Conservation (phyloP, 805 yeast species). For the Isabelozyma heimii region DNA sequence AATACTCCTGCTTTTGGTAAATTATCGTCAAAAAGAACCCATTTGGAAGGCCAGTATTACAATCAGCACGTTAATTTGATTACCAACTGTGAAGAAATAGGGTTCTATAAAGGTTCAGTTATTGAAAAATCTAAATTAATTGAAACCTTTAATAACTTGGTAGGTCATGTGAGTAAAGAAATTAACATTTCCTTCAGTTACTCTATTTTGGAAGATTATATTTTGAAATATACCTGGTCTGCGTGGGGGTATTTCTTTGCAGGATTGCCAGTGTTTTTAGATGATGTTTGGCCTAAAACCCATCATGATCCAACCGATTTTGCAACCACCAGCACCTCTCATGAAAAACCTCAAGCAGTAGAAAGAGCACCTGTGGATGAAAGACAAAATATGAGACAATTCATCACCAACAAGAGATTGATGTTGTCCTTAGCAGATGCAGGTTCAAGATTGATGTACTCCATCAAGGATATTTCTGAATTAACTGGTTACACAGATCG, state of each 20-base stretch:
- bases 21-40: conserved; percentile 68
- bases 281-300: conserved; percentile 38
- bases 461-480: conserved; percentile 88
- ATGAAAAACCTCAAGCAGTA: conserved; percentile 1
- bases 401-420: conserved; percentile 84
- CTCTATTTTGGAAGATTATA: conserved; percentile 77
- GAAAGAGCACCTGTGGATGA: conserved; percentile 30
- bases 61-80: conserved; percentile 82
- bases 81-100: conserved; percentile 89
- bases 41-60: conserved; percentile 84
- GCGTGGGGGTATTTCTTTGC: conserved; percentile 92
- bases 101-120: conserved; percentile 85
- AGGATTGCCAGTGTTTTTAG: conserved; percentile 80
- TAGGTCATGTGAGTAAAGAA: conserved; percentile 51
- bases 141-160: conserved; percentile 55
- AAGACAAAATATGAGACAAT: conserved; percentile 75
- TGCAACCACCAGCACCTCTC: conserved; percentile 1
- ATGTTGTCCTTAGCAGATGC: conserved; percentile 93
- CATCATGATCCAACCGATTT: conserved; percentile 5
- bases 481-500: conserved; percentile 88
- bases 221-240: conserved; percentile 90
- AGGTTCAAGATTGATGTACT: conserved; percentile 90
- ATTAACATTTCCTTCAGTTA: conserved; percentile 63
- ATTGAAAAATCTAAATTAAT: conserved; percentile 70
- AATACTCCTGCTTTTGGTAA: conserved; percentile 85